Percentiles rank a stretch among this genome's conserved stretches.
phyloP scores from a whole-genome alignment of 306 rosid species.

The Ormosia emarginata region DNA sequence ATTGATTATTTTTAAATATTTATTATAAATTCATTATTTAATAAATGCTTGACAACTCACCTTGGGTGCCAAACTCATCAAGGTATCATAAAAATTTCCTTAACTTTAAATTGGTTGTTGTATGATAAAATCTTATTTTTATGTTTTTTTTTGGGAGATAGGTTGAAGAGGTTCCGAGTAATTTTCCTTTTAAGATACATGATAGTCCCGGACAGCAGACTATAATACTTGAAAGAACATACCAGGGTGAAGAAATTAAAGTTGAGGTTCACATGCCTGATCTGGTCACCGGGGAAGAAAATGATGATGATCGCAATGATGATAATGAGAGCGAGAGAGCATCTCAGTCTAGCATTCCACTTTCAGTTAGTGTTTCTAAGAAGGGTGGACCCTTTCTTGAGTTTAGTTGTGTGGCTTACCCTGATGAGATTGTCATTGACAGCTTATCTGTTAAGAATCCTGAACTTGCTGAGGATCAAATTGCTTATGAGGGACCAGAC shows the following conservation, averaged over 20 bases:
- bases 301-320: slow-evolving; percentile 21
- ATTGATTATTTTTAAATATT: too few species aligned
- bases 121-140: background rate
- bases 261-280: slow-evolving; percentile 94
- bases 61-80: too few species aligned
- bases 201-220: slow-evolving; percentile 64
- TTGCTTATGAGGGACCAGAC: slow-evolving; percentile 88
- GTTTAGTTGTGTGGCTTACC: slow-evolving; percentile 68
- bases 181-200: slow-evolving; percentile 68
- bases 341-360: slow-evolving; percentile 66
- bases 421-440: slow-evolving; percentile 74
- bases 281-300: slow-evolving; percentile 65
- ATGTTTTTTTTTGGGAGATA: background rate
- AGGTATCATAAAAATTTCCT: too few species aligned
- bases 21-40: too few species aligned
- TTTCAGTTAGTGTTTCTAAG: slow-evolving; percentile 68
- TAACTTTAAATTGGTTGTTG: background rate
- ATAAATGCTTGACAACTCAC: too few species aligned
- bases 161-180: slow-evolving; percentile 60
- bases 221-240: slow-evolving; percentile 62
- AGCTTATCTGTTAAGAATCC: slow-evolving; percentile 69
- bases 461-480: slow-evolving; percentile 56
- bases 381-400: slow-evolving; percentile 58
- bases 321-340: slow-evolving; percentile 40
- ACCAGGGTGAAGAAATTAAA: slow-evolving; percentile 68